phyloP scores from a whole-genome alignment of 2,329 filamentous ascomycete genomes.

The Cladophialophora carrionii region DNA sequence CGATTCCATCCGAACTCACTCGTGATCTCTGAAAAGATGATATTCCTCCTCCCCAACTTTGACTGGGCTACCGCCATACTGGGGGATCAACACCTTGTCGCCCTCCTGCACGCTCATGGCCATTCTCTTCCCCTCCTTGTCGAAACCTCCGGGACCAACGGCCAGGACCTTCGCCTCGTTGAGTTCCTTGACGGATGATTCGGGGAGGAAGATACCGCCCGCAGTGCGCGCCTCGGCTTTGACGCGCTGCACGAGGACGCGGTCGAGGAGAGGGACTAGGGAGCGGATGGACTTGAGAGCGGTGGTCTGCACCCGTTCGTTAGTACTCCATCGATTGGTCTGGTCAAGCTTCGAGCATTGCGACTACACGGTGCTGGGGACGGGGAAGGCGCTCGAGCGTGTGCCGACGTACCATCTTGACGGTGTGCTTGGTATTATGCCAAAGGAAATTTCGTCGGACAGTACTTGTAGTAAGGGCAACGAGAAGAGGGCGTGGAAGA shows the following conservation, averaged over 20 bases:
- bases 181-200: slow-evolving; percentile 95
- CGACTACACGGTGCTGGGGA: neutral
- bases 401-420: slow-evolving; percentile 29
- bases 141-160: slow-evolving; percentile 84
- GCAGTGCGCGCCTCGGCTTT: slow-evolving; percentile 97
- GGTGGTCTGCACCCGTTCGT: slow-evolving; percentile 28
- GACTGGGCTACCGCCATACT: slow-evolving; percentile 92
- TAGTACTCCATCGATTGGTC: slow-evolving; percentile 14
- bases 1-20: slow-evolving; percentile 67
- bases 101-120: slow-evolving; percentile 79
- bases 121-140: slow-evolving; percentile 87
- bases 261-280: slow-evolving; percentile 94
- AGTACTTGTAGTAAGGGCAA: neutral
- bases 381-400: neutral
- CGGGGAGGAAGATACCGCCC: slow-evolving; percentile 94
- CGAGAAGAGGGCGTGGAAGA: neutral
- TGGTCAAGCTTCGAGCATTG: neutral
- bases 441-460: neutral
- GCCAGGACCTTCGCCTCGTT: slow-evolving; percentile 97
- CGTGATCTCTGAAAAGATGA: slow-evolving; percentile 93
- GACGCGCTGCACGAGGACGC: slow-evolving; percentile 95
- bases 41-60: slow-evolving; percentile 98
- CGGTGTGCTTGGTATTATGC: neutral
- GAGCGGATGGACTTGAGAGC: slow-evolving; percentile 93
- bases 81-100: slow-evolving; percentile 93